Base-by-base conservation (phyloP, 805 yeast species). In the Wickerhamiella bombiphila region DNA sequence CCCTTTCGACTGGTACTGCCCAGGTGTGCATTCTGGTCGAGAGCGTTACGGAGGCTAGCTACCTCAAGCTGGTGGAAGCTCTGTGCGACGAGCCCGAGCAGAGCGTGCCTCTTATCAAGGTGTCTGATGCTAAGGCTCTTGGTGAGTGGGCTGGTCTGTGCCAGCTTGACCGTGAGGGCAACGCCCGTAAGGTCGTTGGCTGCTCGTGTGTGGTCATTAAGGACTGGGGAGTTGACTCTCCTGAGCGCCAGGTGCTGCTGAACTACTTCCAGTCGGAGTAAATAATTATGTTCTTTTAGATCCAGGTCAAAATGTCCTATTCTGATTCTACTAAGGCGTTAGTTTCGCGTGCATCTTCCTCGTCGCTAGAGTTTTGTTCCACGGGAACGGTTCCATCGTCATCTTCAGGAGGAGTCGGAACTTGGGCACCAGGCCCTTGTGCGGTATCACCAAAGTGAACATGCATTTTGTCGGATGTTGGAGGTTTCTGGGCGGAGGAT, bases 141-240 rank as follows among this genome's bases (percentile, higher is more conserved):
- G 99, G 99, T 77, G 97, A 91, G 76, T 91, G 98, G 98, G 97
- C 97, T 63, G 98, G 98, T 80, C 76, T 91, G 58, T 91, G 95
- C 75, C 83, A 85, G 72, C 78, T 88, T 61, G 97, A 91, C 93
- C 83, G 95, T 73, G 97, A 91, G 61, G 99, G 98, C 73, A 85
- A 88, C 76, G 95, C 97, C 72, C 85, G 96, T 77, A 91, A 91
- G 83, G 97, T 91, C 60, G 98, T 91, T 66, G 98, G 98, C 72
- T 93, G 95, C 70, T 86, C 97, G 59, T 88, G 94, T 70, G 96
- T 88, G 64, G 98, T 91, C 60, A 82, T 91, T 76, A 86, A 81
- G 78, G 79, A 85, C 93, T 91, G 97, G 97, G 99, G 99, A 83
- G 94, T 83, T 64, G 94, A 85, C 70, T 80, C 97, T 59, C 88